A percentile compares a stretch with the other conserved stretches of the same genome.
These are phyloP conservation scores for Pholiota adiposa DNA, from an alignment of 1,284 basidiomycete genomes.

Conservation along the genomic window DNA sequence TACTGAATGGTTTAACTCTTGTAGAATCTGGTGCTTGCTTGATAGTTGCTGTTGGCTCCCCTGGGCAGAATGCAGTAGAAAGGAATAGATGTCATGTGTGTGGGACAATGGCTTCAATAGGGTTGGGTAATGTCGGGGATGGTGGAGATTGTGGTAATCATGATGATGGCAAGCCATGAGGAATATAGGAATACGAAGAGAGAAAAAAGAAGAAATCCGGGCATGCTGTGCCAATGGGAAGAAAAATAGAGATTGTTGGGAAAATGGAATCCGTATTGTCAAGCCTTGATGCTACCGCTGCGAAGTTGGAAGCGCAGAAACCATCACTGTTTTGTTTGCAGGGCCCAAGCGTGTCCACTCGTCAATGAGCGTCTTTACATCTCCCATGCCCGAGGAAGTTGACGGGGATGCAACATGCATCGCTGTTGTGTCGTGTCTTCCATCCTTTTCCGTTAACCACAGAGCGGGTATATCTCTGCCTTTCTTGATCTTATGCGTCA, in stretches of 20 bases:
- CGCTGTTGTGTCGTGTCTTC: not conserved
- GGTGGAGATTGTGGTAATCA: not conserved
- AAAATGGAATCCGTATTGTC: too few relatives aligned
- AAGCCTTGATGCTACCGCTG: not conserved
- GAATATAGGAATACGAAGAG: not conserved
- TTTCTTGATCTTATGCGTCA: not conserved
- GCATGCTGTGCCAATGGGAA: not conserved
- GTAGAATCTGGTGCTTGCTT: too few relatives aligned
- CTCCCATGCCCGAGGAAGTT: conserved; percentile 1
- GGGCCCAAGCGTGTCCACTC: conserved; percentile 60
- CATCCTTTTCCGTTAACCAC: not conserved
- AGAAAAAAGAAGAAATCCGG: not conserved
- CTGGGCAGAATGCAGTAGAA: too few relatives aligned
- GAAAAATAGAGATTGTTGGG: not conserved
- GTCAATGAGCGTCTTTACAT: conserved; percentile 45
- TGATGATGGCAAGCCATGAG: not conserved
- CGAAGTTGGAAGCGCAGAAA: not conserved
- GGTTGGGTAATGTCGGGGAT: not conserved
- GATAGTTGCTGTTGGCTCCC: too few relatives aligned
- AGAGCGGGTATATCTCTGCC: conserved; percentile 26
- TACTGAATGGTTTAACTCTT: too few relatives aligned
- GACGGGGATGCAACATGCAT: not conserved
- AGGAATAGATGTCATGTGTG: too few relatives aligned
- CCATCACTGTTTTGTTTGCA: conserved; percentile 53
- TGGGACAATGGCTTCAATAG: too few relatives aligned